Evolutionary conservation across 164 flowering plant species (phyloP).

Genomic region (Nymphaea thermarum): DNA sequence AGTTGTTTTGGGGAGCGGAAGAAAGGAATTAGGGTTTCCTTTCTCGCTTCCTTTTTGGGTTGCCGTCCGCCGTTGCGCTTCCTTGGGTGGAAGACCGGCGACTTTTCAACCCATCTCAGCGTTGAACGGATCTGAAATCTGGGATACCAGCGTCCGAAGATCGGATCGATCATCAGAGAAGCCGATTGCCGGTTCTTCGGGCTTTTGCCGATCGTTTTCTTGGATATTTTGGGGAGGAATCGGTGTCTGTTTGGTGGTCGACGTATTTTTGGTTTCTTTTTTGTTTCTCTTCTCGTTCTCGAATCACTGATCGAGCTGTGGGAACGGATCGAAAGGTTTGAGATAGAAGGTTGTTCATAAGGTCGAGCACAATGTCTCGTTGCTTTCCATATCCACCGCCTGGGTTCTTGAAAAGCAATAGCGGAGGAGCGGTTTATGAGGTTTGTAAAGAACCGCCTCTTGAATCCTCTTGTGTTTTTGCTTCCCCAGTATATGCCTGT

Average conservation of each 20-base stretch:
- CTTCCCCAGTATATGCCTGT: constrained; percentile 5
- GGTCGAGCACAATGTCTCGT: constrained; percentile 24
- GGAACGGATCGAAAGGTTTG: neutral
- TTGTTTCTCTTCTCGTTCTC: neutral
- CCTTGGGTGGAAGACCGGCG: too few relatives aligned
- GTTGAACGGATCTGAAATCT: neutral
- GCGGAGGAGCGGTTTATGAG: constrained; percentile 30
- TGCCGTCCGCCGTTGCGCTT: too few relatives aligned
- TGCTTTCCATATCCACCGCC: constrained; percentile 44
- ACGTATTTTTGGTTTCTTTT: neutral
- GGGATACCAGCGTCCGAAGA: neutral
- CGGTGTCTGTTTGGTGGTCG: neutral
- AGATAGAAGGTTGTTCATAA: neutral
- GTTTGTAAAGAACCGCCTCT: constrained; percentile 22
- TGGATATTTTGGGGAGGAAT: neutral
- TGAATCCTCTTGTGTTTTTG: constrained; percentile 8
- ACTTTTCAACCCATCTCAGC: neutral
- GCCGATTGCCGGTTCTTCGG: neutral
- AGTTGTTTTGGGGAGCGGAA: too few relatives aligned
- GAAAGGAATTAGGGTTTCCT: too few relatives aligned
- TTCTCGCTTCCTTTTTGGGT: too few relatives aligned
- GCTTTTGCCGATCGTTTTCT: neutral
- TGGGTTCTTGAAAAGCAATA: constrained; percentile 18
- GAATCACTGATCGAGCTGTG: too few relatives aligned
- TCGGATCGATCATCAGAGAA: neutral